Percentiles rank a stretch among this genome's conserved stretches.
phyloP scores from a whole-genome alignment of 2,329 filamentous ascomycete species.

The Didymellaceae sp. region DNA sequence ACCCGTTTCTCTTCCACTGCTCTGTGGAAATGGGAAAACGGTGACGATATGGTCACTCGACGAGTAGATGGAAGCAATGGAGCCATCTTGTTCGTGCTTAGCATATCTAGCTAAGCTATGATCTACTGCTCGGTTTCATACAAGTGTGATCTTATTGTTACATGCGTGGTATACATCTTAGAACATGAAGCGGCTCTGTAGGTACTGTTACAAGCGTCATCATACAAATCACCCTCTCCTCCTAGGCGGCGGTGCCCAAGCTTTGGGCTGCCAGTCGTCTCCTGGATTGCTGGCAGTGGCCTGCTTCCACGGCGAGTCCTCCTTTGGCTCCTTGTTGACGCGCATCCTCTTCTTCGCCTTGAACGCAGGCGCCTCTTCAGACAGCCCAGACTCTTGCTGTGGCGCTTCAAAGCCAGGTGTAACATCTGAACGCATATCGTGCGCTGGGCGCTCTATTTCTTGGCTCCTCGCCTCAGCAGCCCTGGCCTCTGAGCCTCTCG shows the following conservation, averaged over 20 bases:
- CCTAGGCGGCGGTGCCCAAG: conserved; percentile 53
- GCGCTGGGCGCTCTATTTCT: conserved; percentile 7
- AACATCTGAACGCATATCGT: conserved; percentile 5
- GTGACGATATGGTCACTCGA: no score
- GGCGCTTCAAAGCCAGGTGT: conserved; percentile 20
- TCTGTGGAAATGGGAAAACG: no score
- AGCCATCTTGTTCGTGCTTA: no score
- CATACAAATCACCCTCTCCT: conserved; percentile 29
- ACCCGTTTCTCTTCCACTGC: no score
- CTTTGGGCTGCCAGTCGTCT: conserved; percentile 56
- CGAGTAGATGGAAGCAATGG: no score
- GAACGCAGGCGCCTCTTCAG: conserved; percentile 18
- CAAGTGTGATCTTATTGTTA: neutral
- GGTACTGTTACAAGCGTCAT: neutral
- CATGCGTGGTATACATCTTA: neutral
- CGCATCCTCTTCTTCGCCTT: conserved; percentile 23
- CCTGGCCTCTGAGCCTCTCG: neutral
- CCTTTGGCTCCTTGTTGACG: conserved; percentile 37
- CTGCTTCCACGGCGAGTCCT: conserved; percentile 51
- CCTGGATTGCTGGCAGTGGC: conserved; percentile 47
- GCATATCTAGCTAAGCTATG: no score
- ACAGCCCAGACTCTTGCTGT: conserved; percentile 14
- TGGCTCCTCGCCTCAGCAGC: conserved; percentile 28
- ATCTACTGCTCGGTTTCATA: no score
- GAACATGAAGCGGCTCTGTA: neutral